Conservation (phyloP, 805 yeast species). For the Candida takata region DNA sequence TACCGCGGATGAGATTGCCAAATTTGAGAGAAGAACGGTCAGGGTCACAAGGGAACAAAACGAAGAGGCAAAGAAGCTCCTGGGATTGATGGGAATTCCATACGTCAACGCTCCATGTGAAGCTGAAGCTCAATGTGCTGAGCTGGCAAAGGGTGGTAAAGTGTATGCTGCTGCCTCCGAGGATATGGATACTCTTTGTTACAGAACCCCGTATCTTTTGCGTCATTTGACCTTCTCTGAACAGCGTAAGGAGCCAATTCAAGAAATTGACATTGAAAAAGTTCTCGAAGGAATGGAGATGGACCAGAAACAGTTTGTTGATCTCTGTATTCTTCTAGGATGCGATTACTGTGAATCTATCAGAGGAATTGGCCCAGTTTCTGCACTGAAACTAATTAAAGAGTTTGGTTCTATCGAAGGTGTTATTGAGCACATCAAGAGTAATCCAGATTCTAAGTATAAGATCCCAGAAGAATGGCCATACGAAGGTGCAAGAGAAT, state of each 20-base stretch:
- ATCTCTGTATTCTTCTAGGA: conserved; percentile 86
- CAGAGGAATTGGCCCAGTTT: conserved; percentile 92
- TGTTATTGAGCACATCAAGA: conserved; percentile 56
- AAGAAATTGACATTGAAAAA: conserved; percentile 62
- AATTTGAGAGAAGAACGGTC: conserved; percentile 81
- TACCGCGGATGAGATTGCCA: conserved; percentile 65
- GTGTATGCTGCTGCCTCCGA: conserved; percentile 97
- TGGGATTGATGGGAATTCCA: conserved; percentile 92
- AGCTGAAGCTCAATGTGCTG: conserved; percentile 99
- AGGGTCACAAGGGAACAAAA: conserved; percentile 85
- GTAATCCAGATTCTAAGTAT: conserved; percentile 49
- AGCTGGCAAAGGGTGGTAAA: conserved; percentile 78
- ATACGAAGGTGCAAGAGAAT: conserved; percentile 74
- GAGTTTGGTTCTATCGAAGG: conserved; percentile 74
- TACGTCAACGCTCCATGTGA: conserved; percentile 92
- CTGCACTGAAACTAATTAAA: conserved; percentile 81
- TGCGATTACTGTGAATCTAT: conserved; percentile 97
- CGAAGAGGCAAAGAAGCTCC: conserved; percentile 81
- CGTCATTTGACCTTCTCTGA: conserved; percentile 93
- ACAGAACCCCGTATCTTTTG: conserved; percentile 73
- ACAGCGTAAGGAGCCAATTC: conserved; percentile 86
- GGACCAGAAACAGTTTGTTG: conserved; percentile 70
- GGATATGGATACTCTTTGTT: conserved; percentile 97
- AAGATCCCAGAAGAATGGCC: conserved; percentile 96
- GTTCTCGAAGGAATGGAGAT: conserved; percentile 76